phyloP scores from a whole-genome alignment of 768 basidiomycete species.

The Trametes sanguinea region DNA sequence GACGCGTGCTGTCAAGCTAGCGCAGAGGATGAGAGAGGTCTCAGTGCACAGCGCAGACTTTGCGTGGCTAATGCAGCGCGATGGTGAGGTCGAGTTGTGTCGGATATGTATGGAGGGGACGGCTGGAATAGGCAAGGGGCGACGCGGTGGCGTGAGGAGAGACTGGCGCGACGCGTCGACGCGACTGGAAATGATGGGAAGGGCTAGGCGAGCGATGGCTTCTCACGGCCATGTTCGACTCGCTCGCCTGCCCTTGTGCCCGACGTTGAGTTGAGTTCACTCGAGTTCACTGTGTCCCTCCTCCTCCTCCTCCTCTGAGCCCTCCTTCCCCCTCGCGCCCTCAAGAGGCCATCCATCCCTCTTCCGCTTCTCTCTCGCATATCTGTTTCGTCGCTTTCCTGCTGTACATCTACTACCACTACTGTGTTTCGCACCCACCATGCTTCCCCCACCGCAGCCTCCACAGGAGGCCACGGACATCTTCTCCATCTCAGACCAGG shows the following conservation, averaged over 20 bases:
- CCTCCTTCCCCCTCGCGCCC: not conserved
- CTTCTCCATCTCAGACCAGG: constrained; percentile 74
- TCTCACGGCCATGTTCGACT: constrained; percentile 26
- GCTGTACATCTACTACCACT: constrained; percentile 22
- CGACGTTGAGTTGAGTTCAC: constrained; percentile 9
- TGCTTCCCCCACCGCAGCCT: constrained; percentile 33
- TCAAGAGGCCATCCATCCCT: not conserved
- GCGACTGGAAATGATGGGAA: constrained; percentile 8
- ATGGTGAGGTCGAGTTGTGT: not conserved
- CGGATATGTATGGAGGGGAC: not conserved
- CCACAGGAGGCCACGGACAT: constrained; percentile 52
- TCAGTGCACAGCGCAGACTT: not conserved
- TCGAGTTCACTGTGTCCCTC: too few species aligned
- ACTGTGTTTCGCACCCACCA: constrained; percentile 7
- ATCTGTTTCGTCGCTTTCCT: constrained; percentile 15
- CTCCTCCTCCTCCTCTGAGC: not conserved
- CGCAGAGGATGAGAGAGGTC: not conserved
- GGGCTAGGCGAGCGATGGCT: constrained; percentile 7
- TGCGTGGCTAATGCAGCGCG: not conserved
- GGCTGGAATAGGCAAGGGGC: constrained; percentile 12
- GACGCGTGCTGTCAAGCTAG: too few species aligned
- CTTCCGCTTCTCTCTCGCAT: constrained; percentile 16
- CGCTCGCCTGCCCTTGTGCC: not conserved
- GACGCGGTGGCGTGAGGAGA: constrained; percentile 21
- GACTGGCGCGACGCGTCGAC: constrained; percentile 17